phyloP scores from a whole-genome alignment of 2,329 filamentous ascomycete species.

The Parasarocladium wereldwijsianum region DNA sequence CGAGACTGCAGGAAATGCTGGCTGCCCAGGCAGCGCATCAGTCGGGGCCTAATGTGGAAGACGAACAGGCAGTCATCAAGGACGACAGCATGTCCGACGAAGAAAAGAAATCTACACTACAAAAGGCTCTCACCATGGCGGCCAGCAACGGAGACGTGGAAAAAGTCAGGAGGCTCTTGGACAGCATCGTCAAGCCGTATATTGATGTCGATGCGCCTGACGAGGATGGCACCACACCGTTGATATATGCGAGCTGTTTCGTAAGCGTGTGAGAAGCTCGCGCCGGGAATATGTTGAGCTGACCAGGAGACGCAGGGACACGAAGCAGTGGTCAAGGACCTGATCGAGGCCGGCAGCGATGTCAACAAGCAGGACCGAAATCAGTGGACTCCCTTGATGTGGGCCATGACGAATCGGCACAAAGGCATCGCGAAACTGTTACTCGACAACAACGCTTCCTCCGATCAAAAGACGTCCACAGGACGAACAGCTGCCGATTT shows the following conservation, averaged over 20 bases:
- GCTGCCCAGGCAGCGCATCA: slow-evolving; percentile 79
- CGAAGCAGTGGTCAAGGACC: slow-evolving; percentile 68
- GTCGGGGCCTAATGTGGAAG: slow-evolving; percentile 55
- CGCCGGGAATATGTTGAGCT: background rate
- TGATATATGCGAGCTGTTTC: slow-evolving; percentile 98
- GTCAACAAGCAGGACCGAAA: slow-evolving; percentile 93
- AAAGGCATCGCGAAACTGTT: slow-evolving; percentile 89
- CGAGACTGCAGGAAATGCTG: slow-evolving; percentile 86
- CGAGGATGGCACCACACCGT: slow-evolving; percentile 86
- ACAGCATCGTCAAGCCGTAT: slow-evolving; percentile 57
- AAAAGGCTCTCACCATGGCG: slow-evolving; percentile 85
- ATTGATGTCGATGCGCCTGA: slow-evolving; percentile 80
- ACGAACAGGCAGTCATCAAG: slow-evolving; percentile 65
- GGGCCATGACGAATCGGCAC: slow-evolving; percentile 98
- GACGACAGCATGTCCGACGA: slow-evolving; percentile 58
- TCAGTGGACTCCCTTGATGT: slow-evolving; percentile 97
- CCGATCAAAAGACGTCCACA: slow-evolving; percentile 86
- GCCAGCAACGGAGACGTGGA: slow-evolving; percentile 90
- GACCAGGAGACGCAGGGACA: slow-evolving; percentile 47
- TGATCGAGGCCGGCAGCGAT: slow-evolving; percentile 73
- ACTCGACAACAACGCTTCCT: slow-evolving; percentile 86
- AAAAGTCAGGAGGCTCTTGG: slow-evolving; percentile 61
- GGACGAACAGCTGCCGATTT: slow-evolving; percentile 94
- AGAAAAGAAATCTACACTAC: slow-evolving; percentile 69
- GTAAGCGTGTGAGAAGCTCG: slow-evolving; percentile 31